Base-by-base conservation (phyloP, 306 rosid species). In the Trifolium fragiferum region DNA sequence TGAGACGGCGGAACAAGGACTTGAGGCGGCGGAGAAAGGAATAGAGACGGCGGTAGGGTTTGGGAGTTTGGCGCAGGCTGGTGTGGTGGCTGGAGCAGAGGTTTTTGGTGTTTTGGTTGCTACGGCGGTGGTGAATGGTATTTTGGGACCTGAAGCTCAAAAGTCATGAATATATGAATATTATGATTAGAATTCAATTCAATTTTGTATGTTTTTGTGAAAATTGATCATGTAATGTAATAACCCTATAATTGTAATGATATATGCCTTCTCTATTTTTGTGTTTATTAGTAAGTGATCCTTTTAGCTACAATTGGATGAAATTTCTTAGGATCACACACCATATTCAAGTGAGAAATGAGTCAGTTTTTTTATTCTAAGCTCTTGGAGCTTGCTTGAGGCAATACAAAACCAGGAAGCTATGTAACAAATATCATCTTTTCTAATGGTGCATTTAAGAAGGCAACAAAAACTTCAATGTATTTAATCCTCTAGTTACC, bases 71-170 rank as follows among this genome's bases (percentile, higher is more conserved):
- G 87, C 93, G 2, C 97, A 91, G 82, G 97, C 96, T 0, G 97
- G 88, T 16, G 88, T 44, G 71, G 97, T 93, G 68, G 98, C 69
- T 5, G 94, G 90, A 70, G 96, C 87, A 5, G 98, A 93, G 91
- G 49, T 73, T 16, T 76, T 88, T 8, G 97, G 90, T 10, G 32
- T 93, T 54, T 67, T 91, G 84, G 78, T 91, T 58, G 98, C 96
- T 6, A 83, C 86, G 18, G 79, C 94, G 23, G 70, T 93, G 6
- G 98, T 93, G 69, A 93, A 87, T 27, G 89, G 89, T 8, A 91
- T 91, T 80, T 77, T 93, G 77, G 96, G 97, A 21, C 88, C 92
- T 0, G 96, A 91, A 72, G 86, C 80, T 77, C 81, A 82, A 78
- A 89, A 80, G 9, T 77, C 82, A 5, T 87, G 70, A 79, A 32